phyloP scores from a whole-genome alignment of 371 early-diverging fungal species.

The Rhizomucor miehei region DNA sequence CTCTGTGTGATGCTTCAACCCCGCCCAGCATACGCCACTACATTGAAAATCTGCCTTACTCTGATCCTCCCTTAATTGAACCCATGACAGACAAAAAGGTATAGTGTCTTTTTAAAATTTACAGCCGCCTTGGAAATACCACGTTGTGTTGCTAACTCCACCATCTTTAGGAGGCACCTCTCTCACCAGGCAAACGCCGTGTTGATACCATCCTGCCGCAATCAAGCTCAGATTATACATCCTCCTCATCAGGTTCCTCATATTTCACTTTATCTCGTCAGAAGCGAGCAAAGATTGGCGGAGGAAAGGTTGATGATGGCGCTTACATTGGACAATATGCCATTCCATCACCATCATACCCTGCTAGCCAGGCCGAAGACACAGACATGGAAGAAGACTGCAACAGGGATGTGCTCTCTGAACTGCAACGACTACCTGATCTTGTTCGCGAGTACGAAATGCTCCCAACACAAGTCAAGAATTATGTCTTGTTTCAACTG shows the following conservation, averaged over 20 bases:
- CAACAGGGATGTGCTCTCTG: constrained; percentile 2
- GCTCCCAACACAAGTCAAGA: constrained; percentile 28
- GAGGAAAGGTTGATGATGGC: not conserved
- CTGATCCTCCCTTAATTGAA: constrained; percentile 2
- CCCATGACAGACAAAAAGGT: constrained; percentile 3
- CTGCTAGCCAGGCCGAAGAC: constrained; percentile 6
- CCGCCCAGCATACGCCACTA: constrained; percentile 11
- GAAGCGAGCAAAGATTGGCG: not conserved
- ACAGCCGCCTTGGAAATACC: no score
- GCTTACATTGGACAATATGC: constrained; percentile 14
- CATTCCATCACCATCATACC: constrained; percentile 16
- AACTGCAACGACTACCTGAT: constrained; percentile 15
- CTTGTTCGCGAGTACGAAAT: constrained; percentile 35
- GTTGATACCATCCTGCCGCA: constrained; percentile 3
- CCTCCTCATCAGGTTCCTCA: constrained; percentile 3
- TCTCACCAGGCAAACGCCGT: constrained; percentile 11
- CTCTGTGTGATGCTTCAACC: constrained; percentile 13
- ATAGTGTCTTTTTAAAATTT: not conserved
- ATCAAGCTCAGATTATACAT: constrained; percentile 5
- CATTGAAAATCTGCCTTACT: no score
- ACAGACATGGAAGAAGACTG: not conserved
- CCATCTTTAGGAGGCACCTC: not conserved
- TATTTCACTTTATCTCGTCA: not conserved
- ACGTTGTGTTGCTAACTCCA: not conserved
- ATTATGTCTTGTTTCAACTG: constrained; percentile 41